Base-by-base conservation (phyloP, 2,329 filamentous ascomycete species). In the Colletotrichum coccodes region DNA sequence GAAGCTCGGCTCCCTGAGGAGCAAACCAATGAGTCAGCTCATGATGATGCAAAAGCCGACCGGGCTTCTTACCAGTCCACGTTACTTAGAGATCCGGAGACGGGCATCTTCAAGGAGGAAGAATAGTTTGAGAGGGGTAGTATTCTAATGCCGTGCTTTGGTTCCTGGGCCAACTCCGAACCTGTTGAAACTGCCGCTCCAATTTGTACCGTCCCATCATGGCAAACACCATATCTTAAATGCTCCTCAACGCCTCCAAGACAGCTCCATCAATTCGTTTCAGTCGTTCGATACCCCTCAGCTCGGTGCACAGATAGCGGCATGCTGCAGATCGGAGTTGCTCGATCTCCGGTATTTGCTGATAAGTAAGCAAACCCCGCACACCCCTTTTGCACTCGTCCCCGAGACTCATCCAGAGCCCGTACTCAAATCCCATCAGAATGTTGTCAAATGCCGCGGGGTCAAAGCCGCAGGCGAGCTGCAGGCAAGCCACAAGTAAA, bases 11-110 rank as follows among this genome's bases (percentile, higher is more conserved):
- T 70, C 67, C 67, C 67, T 70, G n/a, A 44, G 38, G 14, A 21
- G 21, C 50, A 62, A 16, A 32, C 28, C 4, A 12, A 40, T 30
- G 34, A 58, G 64, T 62, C 52, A 70, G 44, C 50, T 46, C 26
- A n/a, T 30, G 50, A 38, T 50, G 28, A 28, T 16, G 54, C 66
- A 69, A 66, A 69, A 44, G 66, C 66, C 66, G 66, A 56, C 38
- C 47, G 66, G 54, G 40, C 18, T 68, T 64, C 75, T 73, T 72
- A 78, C 77, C 77, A 78, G 64, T 73, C 72, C 23, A 78, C 60
- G 47, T 78, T 75, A 58, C 72, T 78, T 26, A 78, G 75, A 63
- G 76, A 77, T 68, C 77, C 77, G 8, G 76, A 75, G 53, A 74
- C 70, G 65, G 77, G 68, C 76, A 78, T 78, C 5, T 64, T 74